phyloP scores from a whole-genome alignment of 73 alveolate species.

The Paramecium caudatum region DNA sequence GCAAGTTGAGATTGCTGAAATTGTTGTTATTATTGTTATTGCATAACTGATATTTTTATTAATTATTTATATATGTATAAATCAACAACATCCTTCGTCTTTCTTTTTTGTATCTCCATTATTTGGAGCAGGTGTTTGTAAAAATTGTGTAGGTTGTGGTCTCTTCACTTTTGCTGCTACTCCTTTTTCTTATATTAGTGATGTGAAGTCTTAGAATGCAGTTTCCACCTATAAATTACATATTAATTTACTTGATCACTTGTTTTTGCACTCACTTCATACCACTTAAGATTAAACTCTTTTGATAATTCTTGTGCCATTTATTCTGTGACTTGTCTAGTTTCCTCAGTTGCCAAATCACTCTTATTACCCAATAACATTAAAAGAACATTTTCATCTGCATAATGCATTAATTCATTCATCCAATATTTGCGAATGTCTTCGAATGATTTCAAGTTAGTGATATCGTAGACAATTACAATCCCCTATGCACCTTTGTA shows the following conservation, averaged over 20 bases:
- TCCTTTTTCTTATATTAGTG: not conserved
- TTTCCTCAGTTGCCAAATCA: conserved; percentile 66
- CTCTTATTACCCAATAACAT: conserved; percentile 79
- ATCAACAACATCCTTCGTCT: conserved; percentile 45
- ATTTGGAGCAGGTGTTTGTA: conserved; percentile 8
- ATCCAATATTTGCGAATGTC: conserved; percentile 77
- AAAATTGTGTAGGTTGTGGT: conserved; percentile 25
- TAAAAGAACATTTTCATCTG: conserved; percentile 57
- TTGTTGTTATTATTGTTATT: not conserved
- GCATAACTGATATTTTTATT: conserved; percentile 27
- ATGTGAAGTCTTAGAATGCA: conserved; percentile 46
- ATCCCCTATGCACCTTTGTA: conserved; percentile 73
- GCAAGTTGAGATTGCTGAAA: no score
- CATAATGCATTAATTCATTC: conserved; percentile 73
- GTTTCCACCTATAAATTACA: not conserved
- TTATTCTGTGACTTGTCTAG: conserved; percentile 64
- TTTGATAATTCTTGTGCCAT: conserved; percentile 71
- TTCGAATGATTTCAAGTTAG: conserved; percentile 72
- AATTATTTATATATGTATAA: not conserved
- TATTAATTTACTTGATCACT: conserved; percentile 37
- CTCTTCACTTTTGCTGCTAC: not conserved
- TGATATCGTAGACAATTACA: conserved; percentile 72
- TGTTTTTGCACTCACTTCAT: conserved; percentile 68
- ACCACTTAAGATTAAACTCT: conserved; percentile 15
- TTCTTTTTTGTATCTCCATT: not conserved